Percentiles rank a stretch among this genome's conserved stretches.
phyloP scores from a whole-genome alignment of 257 asterid species.

The Phtheirospermum japonicum region DNA sequence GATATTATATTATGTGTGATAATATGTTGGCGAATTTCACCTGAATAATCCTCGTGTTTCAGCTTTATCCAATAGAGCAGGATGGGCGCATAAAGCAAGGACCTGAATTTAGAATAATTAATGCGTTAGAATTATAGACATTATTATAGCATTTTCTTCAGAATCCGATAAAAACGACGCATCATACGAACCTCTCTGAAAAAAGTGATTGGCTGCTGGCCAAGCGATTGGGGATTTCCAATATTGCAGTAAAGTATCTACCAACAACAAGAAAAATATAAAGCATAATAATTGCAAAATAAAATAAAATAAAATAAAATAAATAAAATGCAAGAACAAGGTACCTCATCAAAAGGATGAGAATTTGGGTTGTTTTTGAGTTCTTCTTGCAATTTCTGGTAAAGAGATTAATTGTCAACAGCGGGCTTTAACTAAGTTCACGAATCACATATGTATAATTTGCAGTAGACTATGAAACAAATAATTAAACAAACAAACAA shows the following conservation, averaged over 20 bases:
- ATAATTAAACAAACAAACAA: background rate
- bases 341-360: conserved; percentile 49
- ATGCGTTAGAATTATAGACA: conserved; percentile 15
- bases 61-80: conserved; percentile 78
- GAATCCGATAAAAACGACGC: background rate
- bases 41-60: conserved; percentile 88
- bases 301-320: background rate
- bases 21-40: conserved; percentile 27
- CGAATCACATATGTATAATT: background rate
- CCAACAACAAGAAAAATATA: conserved; percentile 2
- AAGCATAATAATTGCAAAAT: background rate
- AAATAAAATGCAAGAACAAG: background rate
- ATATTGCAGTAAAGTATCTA: conserved; percentile 95
- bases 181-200: conserved; percentile 73
- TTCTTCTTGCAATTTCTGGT: conserved; percentile 44
- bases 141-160: background rate
- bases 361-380: conserved; percentile 36
- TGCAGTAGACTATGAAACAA: background rate
- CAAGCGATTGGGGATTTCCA: conserved; percentile 94
- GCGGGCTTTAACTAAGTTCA: background rate
- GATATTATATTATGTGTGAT: too few species aligned
- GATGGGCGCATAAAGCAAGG: conserved; percentile 90
- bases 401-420: background rate
- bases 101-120: conserved; percentile 47
- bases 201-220: conserved; percentile 94